These are phyloP conservation scores for Cryptococcus sp. DNA, from an alignment of 1,284 basidiomycete genomes.

Conservation along the genomic window DNA sequence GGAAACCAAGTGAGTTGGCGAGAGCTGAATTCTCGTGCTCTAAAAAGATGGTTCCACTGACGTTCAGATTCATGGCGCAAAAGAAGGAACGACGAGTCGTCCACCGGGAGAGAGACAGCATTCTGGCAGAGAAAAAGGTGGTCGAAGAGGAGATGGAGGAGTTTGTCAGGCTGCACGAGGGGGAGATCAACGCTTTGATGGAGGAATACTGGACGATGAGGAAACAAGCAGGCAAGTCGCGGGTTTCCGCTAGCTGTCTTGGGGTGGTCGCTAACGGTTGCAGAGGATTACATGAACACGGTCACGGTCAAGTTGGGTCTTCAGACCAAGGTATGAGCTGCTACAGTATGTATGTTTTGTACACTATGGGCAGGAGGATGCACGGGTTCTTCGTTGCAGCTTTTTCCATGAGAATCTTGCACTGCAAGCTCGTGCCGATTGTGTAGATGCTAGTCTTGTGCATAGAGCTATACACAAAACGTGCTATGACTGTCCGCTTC, in stretches of 20 bases:
- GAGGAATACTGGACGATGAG: slow-evolving; percentile 72
- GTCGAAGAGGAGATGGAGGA: slow-evolving; percentile 58
- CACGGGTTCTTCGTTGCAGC: too few relatives aligned
- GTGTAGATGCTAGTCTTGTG: too few relatives aligned
- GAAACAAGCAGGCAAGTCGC: slow-evolving; percentile 62
- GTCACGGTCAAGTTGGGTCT: slow-evolving; percentile 37
- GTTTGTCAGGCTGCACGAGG: slow-evolving; percentile 64
- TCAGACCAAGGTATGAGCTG: neutral
- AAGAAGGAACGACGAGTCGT: slow-evolving; percentile 27
- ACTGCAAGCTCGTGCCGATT: too few relatives aligned
- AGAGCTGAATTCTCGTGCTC: slow-evolving; percentile 1
- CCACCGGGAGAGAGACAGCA: slow-evolving; percentile 23
- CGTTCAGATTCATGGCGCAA: slow-evolving; percentile 22
- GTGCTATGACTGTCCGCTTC: too few relatives aligned
- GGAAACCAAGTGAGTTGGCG: slow-evolving; percentile 59
- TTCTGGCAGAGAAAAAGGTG: slow-evolving; percentile 27
- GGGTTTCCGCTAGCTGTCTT: neutral
- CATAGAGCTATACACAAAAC: too few relatives aligned
- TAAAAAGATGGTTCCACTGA: too few relatives aligned
- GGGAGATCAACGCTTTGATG: slow-evolving; percentile 67
- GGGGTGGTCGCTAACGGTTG: neutral
- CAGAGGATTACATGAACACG: slow-evolving; percentile 44
- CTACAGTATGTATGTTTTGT: too few relatives aligned
- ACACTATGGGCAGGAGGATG: too few relatives aligned
- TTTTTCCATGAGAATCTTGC: too few relatives aligned